Conservation (phyloP, 2,329 filamentous ascomycete species). For the Phaeoacremonium minimum region DNA sequence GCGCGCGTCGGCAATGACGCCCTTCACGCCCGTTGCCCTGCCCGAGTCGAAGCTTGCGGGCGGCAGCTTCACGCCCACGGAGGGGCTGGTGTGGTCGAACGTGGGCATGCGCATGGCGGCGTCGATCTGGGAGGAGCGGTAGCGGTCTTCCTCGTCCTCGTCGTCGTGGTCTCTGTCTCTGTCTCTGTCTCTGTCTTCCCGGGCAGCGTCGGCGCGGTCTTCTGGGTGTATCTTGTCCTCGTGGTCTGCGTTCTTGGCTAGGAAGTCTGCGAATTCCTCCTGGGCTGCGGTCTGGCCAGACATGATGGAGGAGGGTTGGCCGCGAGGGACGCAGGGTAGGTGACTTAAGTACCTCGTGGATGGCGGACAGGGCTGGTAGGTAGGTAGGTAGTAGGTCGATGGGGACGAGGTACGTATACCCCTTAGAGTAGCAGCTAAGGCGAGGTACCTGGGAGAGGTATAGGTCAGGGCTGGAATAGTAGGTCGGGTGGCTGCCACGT, state of each 20-base stretch:
- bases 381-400: no score
- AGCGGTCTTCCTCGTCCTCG: constrained; percentile 51
- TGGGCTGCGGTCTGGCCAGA: constrained; percentile 54
- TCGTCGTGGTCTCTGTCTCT: constrained; percentile 42
- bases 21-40: constrained; percentile 76
- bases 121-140: constrained; percentile 52
- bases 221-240: constrained; percentile 51
- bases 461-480: constrained; percentile 1
- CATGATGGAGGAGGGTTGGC: constrained; percentile 37
- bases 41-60: constrained; percentile 61
- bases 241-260: constrained; percentile 47
- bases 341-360: constrained; percentile 4
- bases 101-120: constrained; percentile 62
- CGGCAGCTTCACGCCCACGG: constrained; percentile 53
- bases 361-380: no score
- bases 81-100: constrained; percentile 37
- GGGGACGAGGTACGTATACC: no score
- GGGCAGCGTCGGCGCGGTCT: constrained; percentile 42
- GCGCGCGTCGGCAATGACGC: constrained; percentile 79
- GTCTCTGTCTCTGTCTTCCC: constrained; percentile 30
- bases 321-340: constrained; percentile 8
- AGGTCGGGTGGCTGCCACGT: constrained; percentile 3
- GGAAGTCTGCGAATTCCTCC: constrained; percentile 62
- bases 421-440: no score
- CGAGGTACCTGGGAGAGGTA: not conserved